Conservation (phyloP, 2,329 filamentous ascomycete genomes). For the Kalaharituber pfeilii region DNA sequence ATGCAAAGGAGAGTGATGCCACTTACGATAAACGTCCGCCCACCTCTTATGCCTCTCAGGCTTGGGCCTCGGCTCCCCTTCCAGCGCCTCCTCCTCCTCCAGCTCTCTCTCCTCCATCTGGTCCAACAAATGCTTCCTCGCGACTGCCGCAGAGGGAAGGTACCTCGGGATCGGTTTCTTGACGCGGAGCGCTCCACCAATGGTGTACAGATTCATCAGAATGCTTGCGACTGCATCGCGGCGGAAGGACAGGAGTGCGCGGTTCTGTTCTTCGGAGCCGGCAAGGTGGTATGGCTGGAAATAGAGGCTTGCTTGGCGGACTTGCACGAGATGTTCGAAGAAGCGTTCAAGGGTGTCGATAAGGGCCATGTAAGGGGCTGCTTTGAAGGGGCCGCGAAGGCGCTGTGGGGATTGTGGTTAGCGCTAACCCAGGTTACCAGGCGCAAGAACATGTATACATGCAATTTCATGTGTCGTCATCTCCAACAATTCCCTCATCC, state of each 20-base stretch:
- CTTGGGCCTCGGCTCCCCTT: conserved; percentile 20
- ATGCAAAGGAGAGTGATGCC: conserved; percentile 26
- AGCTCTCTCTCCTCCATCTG: conserved; percentile 35
- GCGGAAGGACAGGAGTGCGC: conserved; percentile 35
- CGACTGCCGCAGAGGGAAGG: conserved; percentile 38
- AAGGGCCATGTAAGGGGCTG: conserved; percentile 39
- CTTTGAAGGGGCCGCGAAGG: conserved; percentile 40
- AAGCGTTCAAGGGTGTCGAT: conserved; percentile 40
- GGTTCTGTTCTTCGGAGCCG: conserved; percentile 32
- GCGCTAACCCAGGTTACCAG: no score
- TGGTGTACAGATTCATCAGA: conserved; percentile 40
- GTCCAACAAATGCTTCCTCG: conserved; percentile 36
- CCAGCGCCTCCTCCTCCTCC: conserved; percentile 19
- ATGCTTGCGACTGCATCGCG: conserved; percentile 42
- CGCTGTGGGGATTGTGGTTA: no score
- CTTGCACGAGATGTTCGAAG: conserved; percentile 41
- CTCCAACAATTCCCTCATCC: conserved; percentile 39
- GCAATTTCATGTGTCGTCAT: conserved; percentile 41
- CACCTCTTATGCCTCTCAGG: conserved; percentile 29
- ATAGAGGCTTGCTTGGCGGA: conserved; percentile 41
- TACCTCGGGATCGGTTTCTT: conserved; percentile 32
- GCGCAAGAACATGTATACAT: no score
- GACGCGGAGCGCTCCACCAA: conserved; percentile 39
- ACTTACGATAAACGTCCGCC: conserved; percentile 41
- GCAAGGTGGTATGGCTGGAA: conserved; percentile 35